Conservation (phyloP, 805 yeast genomes). For the Saccharomycopsis olivae region DNA sequence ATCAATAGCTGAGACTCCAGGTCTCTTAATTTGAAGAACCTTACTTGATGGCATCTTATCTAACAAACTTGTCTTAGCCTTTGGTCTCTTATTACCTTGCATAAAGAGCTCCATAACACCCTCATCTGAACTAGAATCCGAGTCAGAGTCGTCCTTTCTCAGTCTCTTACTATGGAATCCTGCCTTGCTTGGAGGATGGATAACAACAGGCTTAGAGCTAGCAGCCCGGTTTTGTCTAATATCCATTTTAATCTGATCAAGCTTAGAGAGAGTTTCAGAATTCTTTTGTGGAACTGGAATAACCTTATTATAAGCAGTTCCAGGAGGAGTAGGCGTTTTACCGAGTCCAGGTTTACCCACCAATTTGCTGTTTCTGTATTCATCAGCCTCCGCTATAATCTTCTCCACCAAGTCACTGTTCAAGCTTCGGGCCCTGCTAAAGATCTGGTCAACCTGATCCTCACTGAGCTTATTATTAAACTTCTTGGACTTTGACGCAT, state of each 20-base stretch:
- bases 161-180: slow-evolving; percentile 18
- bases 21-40: slow-evolving; percentile 19
- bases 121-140: slow-evolving; percentile 7
- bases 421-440: slow-evolving; percentile 48
- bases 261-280: slow-evolving; percentile 3
- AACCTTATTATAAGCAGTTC: too few species aligned
- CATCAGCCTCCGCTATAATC: slow-evolving; percentile 35
- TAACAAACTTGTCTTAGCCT: slow-evolving; percentile 23
- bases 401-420: slow-evolving; percentile 44
- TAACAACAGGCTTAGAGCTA: slow-evolving; percentile 24
- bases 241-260: slow-evolving; percentile 7
- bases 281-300: neutral
- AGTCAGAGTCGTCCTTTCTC: slow-evolving; percentile 11
- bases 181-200: slow-evolving; percentile 19
- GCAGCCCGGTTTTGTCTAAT: slow-evolving; percentile 21
- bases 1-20: slow-evolving; percentile 28
- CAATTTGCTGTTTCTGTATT: slow-evolving; percentile 21
- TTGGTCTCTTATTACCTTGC: slow-evolving; percentile 23
- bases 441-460: slow-evolving; percentile 53
- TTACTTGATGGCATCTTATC: slow-evolving; percentile 16
- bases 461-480: slow-evolving; percentile 61
- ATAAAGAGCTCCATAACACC: slow-evolving; percentile 27
- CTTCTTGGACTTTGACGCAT: slow-evolving; percentile 55
- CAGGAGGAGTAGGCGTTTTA: neutral
- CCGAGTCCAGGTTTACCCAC: neutral